Conservation (phyloP, 495 filamentous ascomycete genomes). For the Tuber brumale region DNA sequence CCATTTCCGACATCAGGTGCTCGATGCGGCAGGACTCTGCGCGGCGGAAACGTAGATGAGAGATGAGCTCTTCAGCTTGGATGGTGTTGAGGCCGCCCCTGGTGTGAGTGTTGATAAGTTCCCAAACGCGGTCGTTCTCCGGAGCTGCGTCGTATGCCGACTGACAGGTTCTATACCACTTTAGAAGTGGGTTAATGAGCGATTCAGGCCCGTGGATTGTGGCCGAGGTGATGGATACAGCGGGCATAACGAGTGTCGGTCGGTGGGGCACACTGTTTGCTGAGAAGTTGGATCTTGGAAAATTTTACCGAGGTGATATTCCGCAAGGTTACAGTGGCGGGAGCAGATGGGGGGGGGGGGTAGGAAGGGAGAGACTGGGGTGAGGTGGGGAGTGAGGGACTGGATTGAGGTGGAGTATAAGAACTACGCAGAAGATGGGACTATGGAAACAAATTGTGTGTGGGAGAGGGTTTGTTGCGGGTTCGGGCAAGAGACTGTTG, state of each 20-base stretch:
- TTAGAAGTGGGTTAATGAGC: conserved; percentile 1
- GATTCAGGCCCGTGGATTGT: not conserved
- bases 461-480: not conserved
- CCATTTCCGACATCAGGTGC: not conserved
- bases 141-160: not conserved
- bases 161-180: conserved; percentile 2
- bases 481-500: not conserved
- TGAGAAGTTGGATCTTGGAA: not conserved
- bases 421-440: not conserved
- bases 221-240: not conserved
- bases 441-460: not conserved
- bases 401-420: too few species aligned
- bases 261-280: not conserved
- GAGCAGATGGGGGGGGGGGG: not conserved
- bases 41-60: not conserved
- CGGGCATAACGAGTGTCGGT: not conserved
- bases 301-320: not conserved
- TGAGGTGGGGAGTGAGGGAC: not conserved
- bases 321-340: not conserved
- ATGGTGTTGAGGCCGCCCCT: not conserved
- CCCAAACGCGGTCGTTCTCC: not conserved
- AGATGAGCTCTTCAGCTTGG: not conserved
- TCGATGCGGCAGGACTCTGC: not conserved
- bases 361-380: not conserved
- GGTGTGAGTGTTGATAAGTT: not conserved